Evolutionary conservation across 2,329 filamentous ascomycete species (phyloP).

Genomic region (Colletotrichum acutatum): DNA sequence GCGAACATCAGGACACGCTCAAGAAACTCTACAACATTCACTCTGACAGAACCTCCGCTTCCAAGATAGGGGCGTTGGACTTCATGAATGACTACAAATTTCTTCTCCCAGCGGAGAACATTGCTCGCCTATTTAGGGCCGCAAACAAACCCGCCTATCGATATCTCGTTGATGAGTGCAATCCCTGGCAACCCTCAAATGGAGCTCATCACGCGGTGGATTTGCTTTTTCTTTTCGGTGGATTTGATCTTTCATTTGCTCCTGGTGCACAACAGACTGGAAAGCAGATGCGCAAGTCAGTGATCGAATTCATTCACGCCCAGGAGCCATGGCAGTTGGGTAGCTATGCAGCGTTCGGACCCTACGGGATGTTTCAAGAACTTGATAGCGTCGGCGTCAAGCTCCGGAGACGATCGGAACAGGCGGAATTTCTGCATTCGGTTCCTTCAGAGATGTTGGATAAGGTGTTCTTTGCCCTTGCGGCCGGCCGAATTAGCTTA

Average conservation of each 20-base stretch:
- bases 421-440: conserved; percentile 40
- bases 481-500: conserved; percentile 54
- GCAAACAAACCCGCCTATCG: conserved; percentile 45
- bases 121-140: conserved; percentile 32
- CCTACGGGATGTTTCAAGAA: conserved; percentile 47
- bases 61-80: conserved; percentile 52
- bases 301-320: conserved; percentile 51
- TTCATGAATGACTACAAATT: conserved; percentile 49
- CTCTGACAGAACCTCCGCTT: conserved; percentile 49
- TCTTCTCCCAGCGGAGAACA: conserved; percentile 40
- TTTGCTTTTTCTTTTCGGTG: conserved; percentile 55
- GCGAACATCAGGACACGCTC: conserved; percentile 44
- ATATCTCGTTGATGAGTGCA: conserved; percentile 56
- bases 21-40: conserved; percentile 54
- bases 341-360: conserved; percentile 51
- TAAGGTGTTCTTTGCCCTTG: conserved; percentile 37
- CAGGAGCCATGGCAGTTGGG: conserved; percentile 48
- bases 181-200: conserved; percentile 58
- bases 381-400: conserved; percentile 45
- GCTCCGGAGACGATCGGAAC: conserved; percentile 43
- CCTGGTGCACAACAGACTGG: conserved; percentile 46
- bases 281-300: conserved; percentile 50
- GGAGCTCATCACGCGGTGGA: conserved; percentile 60
- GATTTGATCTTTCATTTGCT: conserved; percentile 49
- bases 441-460: conserved; percentile 40